Evolutionary conservation across 2,329 filamentous ascomycete genomes (phyloP), one percentile per base, ranked within the genome.

Genomic region (Stagonosporopsis chrysanthemi): DNA sequence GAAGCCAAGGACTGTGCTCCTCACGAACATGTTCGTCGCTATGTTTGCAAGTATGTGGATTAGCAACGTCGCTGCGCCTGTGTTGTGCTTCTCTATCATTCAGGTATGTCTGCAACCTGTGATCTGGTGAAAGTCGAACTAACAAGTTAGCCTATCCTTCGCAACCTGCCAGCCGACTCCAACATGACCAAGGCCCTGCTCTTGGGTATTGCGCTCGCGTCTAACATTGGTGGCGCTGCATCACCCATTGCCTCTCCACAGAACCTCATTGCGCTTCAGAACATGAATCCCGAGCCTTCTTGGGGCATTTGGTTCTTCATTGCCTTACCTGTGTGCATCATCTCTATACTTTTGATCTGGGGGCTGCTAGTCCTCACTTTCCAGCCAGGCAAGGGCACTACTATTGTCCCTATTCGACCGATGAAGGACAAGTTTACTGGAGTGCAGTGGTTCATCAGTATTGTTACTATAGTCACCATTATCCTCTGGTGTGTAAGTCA

Each of bases 41-140:
- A 96, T 95, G 71, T 96, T 99, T 75, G 90, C 96, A 8, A 97
- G 92, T 68, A 99, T 99, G 95, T 92, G 96, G 83, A 98, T 99
- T 71, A 97, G 92, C 79, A 99, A 99, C 67, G 96, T 99, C 26
- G 95, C 95, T 1, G 94, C 96, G 1, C 95, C 95, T 0, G 95
- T 99, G 9, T 84, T 99, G 35, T 99, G 95, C 81, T 98, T 96
- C 77, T 96, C 92, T 19, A 97, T 99, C 70, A 96, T 99, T 58
- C 93, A 97, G 84, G 89, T 91, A 77, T 67, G 82, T 40, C 12
- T 4, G 41, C 9, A 14, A 4, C 17, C n/a, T 0, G 17, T 2
- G 11, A 12, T 7, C 5, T 26, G 0, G 2, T 14, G 2, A 12
- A 2, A 24, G 4, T 3, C 9, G 33, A 15, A 22, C 67, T 72